Evolutionary conservation across 1,284 basidiomycete species (phyloP), one percentile per base, ranked within the genome.

Genomic region (Tylopilus orsonianus): DNA sequence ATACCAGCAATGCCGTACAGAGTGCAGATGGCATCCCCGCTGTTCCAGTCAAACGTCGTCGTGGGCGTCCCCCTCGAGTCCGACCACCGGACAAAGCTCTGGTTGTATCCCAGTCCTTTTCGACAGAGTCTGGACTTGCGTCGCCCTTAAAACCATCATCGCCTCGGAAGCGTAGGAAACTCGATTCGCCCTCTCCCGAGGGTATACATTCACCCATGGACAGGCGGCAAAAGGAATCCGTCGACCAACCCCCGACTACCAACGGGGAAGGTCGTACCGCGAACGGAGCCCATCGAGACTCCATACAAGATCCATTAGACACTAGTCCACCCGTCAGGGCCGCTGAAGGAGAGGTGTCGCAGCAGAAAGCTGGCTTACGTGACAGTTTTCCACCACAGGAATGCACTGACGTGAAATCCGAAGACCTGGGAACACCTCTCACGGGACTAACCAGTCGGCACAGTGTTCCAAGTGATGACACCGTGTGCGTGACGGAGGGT

Each of bases 401-500:
- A 41, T 53, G 47, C 46, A 24, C 47, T 2, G 64, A 62, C 34
- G 68, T 75, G 37, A 78, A 76, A 58, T 74, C 71, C 16, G 81
- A 83, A 60, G 80, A 79, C 50, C 56, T 66, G 48, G 75, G 71
- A 33, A 80, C 78, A 14, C 78, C 80, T 2, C 66, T 75, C 41
- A 80, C 76, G n/a, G 75, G 67, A 32, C 55, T 74, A 47, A 75
- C 73, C 32, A 77, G 77, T 55, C 71, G 74, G 41, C 79, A 78
- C 54, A 81, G 79, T 52, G 67, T 74, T 46, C 76, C 76, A 6
- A 80, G 77, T 56, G 81, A 83, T 48, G 78, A 80, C 46, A 81
- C 79, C 3, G 68, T 80, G 37, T 70, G 57, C 27, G 58, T 55
- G 23, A 41, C 50, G 8, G 61, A 61, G 27, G 51, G 44, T 16